Evolutionary conservation across 2,329 filamentous ascomycete genomes (phyloP).

Genomic region (Cladophialophora bantiana): DNA sequence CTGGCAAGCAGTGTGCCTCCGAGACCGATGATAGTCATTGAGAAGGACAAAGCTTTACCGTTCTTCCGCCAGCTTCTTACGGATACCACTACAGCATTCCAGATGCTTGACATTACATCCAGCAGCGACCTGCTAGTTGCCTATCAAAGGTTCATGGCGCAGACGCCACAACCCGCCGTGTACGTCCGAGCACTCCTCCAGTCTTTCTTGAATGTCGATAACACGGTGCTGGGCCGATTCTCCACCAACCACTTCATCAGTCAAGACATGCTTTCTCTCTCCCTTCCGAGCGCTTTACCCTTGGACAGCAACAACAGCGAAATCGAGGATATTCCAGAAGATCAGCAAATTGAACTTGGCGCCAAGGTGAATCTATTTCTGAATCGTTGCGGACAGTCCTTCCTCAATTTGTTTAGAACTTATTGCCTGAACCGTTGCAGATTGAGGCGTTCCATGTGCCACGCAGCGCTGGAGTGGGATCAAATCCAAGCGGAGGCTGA

Average conservation of each 20-base stretch:
- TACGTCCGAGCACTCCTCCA: constrained; percentile 84
- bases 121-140: constrained; percentile 61
- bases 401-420: constrained; percentile 81
- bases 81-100: constrained; percentile 73
- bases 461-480: constrained; percentile 84
- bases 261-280: constrained; percentile 78
- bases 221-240: constrained; percentile 71
- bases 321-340: constrained; percentile 74
- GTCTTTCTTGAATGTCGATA: constrained; percentile 75
- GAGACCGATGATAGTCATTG: constrained; percentile 78
- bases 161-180: constrained; percentile 81
- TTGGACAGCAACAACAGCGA: constrained; percentile 78
- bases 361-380: constrained; percentile 74
- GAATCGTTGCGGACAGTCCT: constrained; percentile 67
- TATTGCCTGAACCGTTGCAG: constrained; percentile 91
- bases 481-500: constrained; percentile 78
- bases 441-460: constrained; percentile 85
- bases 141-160: constrained; percentile 74
- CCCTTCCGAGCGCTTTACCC: constrained; percentile 71
- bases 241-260: constrained; percentile 78
- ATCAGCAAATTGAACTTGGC: constrained; percentile 76
- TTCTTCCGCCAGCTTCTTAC: constrained; percentile 74
- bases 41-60: constrained; percentile 72
- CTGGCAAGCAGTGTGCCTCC: constrained; percentile 94
- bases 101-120: constrained; percentile 60